Conservation (phyloP, 2,329 filamentous ascomycete species). For the Berkeleyomyces basicola region DNA sequence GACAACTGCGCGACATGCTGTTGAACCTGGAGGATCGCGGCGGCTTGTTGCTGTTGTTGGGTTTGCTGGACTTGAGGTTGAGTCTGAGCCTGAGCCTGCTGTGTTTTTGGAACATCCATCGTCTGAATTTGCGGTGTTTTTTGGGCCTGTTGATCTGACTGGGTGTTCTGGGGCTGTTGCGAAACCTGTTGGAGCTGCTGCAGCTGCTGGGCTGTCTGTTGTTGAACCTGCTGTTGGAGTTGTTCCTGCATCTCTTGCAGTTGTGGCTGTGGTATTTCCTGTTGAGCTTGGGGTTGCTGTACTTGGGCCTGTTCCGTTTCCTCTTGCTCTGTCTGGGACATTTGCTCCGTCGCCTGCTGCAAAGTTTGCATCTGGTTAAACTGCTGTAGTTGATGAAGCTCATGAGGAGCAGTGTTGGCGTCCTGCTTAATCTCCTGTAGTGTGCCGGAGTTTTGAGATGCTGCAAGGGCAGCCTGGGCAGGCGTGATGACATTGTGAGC, state of each 20-base stretch:
- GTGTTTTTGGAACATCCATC: background rate
- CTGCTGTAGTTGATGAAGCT: constrained; percentile 16
- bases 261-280: constrained; percentile 13
- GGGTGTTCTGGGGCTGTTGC: too few species aligned
- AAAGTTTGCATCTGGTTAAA: constrained; percentile 18
- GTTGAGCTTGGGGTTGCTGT: constrained; percentile 9
- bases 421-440: constrained; percentile 3
- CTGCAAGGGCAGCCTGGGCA: constrained; percentile 13
- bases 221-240: constrained; percentile 11
- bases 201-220: constrained; percentile 8
- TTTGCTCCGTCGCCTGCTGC: constrained; percentile 19
- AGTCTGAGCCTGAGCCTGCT: background rate
- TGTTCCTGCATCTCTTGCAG: constrained; percentile 15
- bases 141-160: background rate
- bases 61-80: background rate
- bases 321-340: constrained; percentile 2
- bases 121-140: background rate
- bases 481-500: constrained; percentile 16
- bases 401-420: constrained; percentile 4
- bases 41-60: constrained; percentile 11
- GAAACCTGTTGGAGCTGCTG: constrained; percentile 9
- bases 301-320: constrained; percentile 11
- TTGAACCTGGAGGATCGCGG: constrained; percentile 6
- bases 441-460: background rate
- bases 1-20: constrained; percentile 12